These are phyloP conservation scores for Rhizoclosmatium sp. DNA, from an alignment of 192 early-diverging fungal genomes.

Conservation along the genomic window DNA sequence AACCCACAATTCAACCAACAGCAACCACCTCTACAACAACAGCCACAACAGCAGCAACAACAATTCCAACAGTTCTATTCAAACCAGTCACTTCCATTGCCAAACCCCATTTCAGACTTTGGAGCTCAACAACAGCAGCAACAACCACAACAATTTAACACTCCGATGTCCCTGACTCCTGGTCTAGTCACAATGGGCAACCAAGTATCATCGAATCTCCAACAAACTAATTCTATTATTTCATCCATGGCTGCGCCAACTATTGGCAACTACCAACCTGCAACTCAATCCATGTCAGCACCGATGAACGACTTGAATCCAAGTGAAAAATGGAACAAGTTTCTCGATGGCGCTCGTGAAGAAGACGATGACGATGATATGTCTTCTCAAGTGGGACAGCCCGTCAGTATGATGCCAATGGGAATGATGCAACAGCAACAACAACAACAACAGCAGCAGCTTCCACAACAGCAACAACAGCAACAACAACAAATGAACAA, in stretches of 20 bases:
- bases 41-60: conserved; percentile 4
- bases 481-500: not conserved
- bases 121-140: not conserved
- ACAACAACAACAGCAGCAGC: not conserved
- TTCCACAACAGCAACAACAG: not conserved
- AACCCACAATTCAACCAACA: not conserved
- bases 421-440: not conserved
- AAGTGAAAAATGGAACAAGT: conserved; percentile 25
- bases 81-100: not conserved
- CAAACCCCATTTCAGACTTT: not conserved
- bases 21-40: not conserved
- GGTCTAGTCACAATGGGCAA: too few species aligned
- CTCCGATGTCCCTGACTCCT: not conserved
- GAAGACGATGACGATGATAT: conserved; percentile 26
- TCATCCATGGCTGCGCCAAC: not conserved
- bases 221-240: too few species aligned
- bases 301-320: conserved; percentile 7
- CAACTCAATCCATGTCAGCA: not conserved
- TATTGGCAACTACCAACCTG: not conserved
- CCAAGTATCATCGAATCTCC: too few species aligned
- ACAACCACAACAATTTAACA: not conserved
- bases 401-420: not conserved
- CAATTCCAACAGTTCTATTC: not conserved
- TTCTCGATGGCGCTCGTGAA: not conserved
- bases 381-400: not conserved